Evolutionary conservation across 805 yeast species (phyloP), one percentile per base, ranked within the genome.

Genomic region (Lipomyces orientalis): DNA sequence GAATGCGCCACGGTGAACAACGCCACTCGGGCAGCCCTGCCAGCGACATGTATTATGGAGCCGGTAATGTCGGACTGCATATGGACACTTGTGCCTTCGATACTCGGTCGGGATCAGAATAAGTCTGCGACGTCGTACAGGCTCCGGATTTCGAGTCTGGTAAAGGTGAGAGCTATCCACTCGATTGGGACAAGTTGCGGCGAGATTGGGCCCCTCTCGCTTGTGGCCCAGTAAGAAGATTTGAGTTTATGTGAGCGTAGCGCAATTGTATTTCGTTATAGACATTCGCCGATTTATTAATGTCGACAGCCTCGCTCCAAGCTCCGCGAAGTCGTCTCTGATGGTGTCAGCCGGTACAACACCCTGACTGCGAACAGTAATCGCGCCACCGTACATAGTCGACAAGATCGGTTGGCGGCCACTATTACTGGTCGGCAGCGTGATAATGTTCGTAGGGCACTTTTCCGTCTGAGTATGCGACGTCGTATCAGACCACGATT

Each of bases 351-450:
- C 29, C 19, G 49, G 49, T 43, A 43, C 49, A 19, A 43, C 19
- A 43, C 49, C 49, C 49, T 43, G 22, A 16, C 7, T 43, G 49
- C 22, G 49, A 43, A 43, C 49, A 43, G 4, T 0, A 37, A 12
- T 12, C 12, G 12, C 14, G 2, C 14, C 39, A 35, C 4, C 4
- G 37, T 35, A 12, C 75, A 77, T 85, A 66, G 79, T 89, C 75
- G 90, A 88, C 77, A 81, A 78, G 70, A 75, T 87, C 64, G 91
- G 91, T 75, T 83, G 91, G 81, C 83, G 91, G 77, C 84, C 85
- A 16, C 75, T 85, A 51, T 55, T 71, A 51, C 10, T 71, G 12
- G 25, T 19, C 25, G 72, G 73, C 10, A 61, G 70, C 22, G 49
- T 63, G n/a, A 54, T 68, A 14, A 65, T 67, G 74, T 55, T 55